Percentiles rank a stretch among this genome's conserved stretches.
phyloP scores from a whole-genome alignment of 2,329 filamentous ascomycete species.

The Paramyrothecium roridum region DNA sequence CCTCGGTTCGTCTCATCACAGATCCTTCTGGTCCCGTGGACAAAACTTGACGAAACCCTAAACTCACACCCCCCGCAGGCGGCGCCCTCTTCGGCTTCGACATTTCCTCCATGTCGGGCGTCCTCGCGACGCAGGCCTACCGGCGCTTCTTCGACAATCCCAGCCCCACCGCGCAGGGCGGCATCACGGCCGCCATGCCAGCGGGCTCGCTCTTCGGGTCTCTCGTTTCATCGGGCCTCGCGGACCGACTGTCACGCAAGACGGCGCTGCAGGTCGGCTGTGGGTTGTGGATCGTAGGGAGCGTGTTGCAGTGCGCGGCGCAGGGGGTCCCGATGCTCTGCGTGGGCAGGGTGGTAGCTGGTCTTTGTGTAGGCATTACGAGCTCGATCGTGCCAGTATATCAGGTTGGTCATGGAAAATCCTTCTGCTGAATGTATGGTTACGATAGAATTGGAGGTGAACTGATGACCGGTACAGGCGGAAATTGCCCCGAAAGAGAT shows the following conservation, averaged over 20 bases:
- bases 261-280: conserved; percentile 46
- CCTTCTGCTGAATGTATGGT: too few species aligned
- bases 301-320: conserved; percentile 56
- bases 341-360: conserved; percentile 67
- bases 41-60: not conserved
- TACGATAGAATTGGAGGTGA: not conserved
- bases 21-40: not conserved
- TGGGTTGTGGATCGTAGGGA: conserved; percentile 48
- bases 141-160: conserved; percentile 69
- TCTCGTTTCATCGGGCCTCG: conserved; percentile 46
- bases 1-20: conserved; percentile 49
- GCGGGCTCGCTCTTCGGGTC: conserved; percentile 66
- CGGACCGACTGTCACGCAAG: conserved; percentile 48
- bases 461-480: conserved; percentile 26
- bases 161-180: conserved; percentile 57
- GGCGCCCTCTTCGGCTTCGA: conserved; percentile 77
- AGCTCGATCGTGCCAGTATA: conserved; percentile 71
- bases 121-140: conserved; percentile 66
- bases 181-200: conserved; percentile 71
- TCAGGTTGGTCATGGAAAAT: conserved; percentile 31
- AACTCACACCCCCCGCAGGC: conserved; percentile 44
- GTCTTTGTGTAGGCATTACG: conserved; percentile 70
- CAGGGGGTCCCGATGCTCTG: conserved; percentile 70
- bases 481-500: conserved; percentile 60
- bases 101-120: conserved; percentile 70